Evolutionary conservation across 495 filamentous ascomycete species (phyloP), one percentile per base, ranked within the genome.

Genomic region (Penicillium fimorum): DNA sequence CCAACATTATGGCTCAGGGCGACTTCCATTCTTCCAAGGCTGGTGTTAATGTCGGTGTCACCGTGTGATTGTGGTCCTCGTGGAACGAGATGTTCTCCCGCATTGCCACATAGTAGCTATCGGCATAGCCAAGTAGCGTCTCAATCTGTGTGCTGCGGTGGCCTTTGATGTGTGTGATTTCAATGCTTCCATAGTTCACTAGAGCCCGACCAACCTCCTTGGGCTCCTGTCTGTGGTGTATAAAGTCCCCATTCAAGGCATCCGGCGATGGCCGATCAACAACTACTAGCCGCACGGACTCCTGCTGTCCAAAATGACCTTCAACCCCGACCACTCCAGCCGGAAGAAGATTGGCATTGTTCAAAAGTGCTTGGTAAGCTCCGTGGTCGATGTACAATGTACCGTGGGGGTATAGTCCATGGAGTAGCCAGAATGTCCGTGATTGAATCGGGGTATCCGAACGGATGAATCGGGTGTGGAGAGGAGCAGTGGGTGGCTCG

Each of bases 401-500:
- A 1, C 94, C 94, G 60, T 94, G 91, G 3, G 95, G 89, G 4
- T 87, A 86, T n/a, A 97, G 83, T 25, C 94, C 94, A 65, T 98
- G 89, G 0, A 97, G 84, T 47, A 98, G 84, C 94, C 95, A 97
- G 79, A 98, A 97, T 61, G 91, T 90, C 45, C 92, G 87, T 62
- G 96, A 94, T 40, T 91, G 86, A 25, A 98, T 91, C 0, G 93
- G 91, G 24, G 89, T 83, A 1, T 83, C 79, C n/a, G 89, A 90
- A 5, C 91, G 91, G 15, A 96, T 80, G 73, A 98, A 98, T 51
- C 94, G 86, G 13, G 94, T 98, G 62, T 98, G 94, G 0, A 96
- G 77, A 1, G 92, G 92, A 13, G 80, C 44, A 47, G 30, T 32
- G 2, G 61, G 61, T 4, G 58, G 9, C 25, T 55, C 53, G 30